phyloP scores from a whole-genome alignment of 305 asterid species.

The Rubia tinctorum region DNA sequence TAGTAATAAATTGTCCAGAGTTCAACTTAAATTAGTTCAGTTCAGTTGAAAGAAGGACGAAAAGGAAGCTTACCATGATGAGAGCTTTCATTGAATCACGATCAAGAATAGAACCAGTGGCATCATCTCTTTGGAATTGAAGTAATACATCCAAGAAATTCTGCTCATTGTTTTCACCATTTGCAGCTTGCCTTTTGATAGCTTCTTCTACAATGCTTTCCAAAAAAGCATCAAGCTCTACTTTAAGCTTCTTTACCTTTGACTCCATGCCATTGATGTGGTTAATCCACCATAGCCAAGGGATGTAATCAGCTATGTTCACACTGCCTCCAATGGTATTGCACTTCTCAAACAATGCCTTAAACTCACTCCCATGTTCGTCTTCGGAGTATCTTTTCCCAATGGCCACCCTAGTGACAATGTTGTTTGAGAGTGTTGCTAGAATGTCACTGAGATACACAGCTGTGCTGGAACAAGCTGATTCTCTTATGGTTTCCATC shows the following conservation, averaged over 20 bases:
- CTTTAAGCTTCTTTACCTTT: background rate
- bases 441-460: constrained; percentile 19
- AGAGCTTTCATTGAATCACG: constrained; percentile 11
- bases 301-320: constrained; percentile 21
- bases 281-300: constrained; percentile 27
- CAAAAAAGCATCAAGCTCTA: background rate
- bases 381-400: constrained; percentile 32
- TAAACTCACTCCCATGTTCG: constrained; percentile 29
- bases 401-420: constrained; percentile 32
- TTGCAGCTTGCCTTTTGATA: background rate
- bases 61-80: background rate
- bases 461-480: background rate
- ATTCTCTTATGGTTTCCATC: background rate
- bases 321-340: constrained; percentile 23
- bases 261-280: background rate
- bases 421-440: constrained; percentile 22
- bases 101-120: background rate
- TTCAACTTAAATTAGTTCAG: too few species aligned
- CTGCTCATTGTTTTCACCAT: background rate
- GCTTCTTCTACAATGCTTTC: background rate
- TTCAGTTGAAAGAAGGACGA: too few species aligned
- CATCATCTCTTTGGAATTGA: background rate
- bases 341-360: background rate
- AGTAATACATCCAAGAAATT: background rate
- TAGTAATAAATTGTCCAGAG: too few species aligned